Evolutionary conservation across 225 moss, liverwort and hornwort genomes (phyloP), one percentile per base, ranked within the genome.

Genomic region (Bryum argenteum): DNA sequence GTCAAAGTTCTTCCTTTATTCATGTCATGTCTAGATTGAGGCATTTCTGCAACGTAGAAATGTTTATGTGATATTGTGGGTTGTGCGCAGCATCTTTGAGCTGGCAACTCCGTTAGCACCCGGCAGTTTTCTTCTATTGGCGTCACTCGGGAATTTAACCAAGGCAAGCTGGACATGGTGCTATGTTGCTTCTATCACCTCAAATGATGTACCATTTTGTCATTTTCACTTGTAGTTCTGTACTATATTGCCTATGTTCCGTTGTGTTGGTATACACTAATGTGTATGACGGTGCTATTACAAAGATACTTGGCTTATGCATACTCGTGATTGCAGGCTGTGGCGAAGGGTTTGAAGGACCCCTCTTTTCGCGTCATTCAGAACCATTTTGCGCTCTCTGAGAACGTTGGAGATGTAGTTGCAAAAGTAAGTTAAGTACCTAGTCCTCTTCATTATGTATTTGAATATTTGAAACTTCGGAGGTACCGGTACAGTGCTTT

Each of bases 341-440:
- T 94, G 58, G 94, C 92, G 51, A 92, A 93, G 80, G 94, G 92
- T 61, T 79, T 98, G 65, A 98, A 94, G 77, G 92, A 91, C 76
- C 98, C 98, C 33, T 92, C 92, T 2, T 94, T 90, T 75, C 85
- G 94, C 33, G 93, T 94, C 39, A 98, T 94, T 73, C 92, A 98
- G 68, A 98, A 92, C 70, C 94, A 98, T 80, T 94, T 98, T 78
- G 94, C 94, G 11, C 44, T 83, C 39, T 71, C 84, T 26, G 89
- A 91, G 65, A 98, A 98, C 58, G 82, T 98, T 42, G 94, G 92
- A 54, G 94, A 94, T 61, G 88, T 98, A 22, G 91, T 92, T 87
- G 98, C 98, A 57, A 94, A 98, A 74, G 94, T 89, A 67, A 72
- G 59, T 15, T 12, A 48, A 50, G 16, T 44, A 58, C n/a, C 54